Conservation (phyloP, 208 protist species). For the Trypanosoma lewisi region DNA sequence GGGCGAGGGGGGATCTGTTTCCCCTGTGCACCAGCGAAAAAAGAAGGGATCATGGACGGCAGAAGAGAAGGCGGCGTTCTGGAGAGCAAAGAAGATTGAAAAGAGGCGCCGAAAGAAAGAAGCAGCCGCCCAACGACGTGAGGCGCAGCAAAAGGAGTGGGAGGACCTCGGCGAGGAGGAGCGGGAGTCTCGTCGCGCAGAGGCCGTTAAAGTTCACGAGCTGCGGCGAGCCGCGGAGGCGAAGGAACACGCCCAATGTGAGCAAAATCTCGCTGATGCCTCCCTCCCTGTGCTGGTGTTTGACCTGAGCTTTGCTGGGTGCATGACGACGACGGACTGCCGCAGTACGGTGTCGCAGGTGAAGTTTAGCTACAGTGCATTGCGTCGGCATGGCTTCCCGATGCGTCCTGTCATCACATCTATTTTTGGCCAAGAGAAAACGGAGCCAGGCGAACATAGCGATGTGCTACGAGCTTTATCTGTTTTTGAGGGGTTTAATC, state of each 20-base stretch:
- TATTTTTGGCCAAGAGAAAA: constrained; percentile 38
- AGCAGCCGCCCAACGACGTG: constrained; percentile 30
- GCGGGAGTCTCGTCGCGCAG: constrained; percentile 31
- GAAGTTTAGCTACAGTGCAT: constrained; percentile 80
- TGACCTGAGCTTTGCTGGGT: constrained; percentile 86
- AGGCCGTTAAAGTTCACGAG: constrained; percentile 50
- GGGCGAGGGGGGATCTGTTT: not conserved
- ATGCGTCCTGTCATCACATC: constrained; percentile 77
- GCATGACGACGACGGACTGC: constrained; percentile 74
- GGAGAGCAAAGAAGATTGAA: constrained; percentile 55
- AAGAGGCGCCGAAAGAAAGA: constrained; percentile 38
- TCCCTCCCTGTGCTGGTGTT: constrained; percentile 67
- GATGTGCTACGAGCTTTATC: constrained; percentile 33
- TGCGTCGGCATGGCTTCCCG: constrained; percentile 65
- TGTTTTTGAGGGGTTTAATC: constrained; percentile 69
- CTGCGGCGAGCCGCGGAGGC: constrained; percentile 40
- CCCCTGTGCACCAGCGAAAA: constrained; percentile 14
- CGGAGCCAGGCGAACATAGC: constrained; percentile 25
- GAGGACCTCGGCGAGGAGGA: constrained; percentile 52
- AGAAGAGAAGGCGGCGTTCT: constrained; percentile 56
- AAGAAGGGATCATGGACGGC: constrained; percentile 55
- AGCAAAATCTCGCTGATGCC: constrained; percentile 32
- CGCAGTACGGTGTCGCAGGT: constrained; percentile 84
- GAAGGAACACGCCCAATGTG: constrained; percentile 24
- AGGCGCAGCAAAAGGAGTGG: constrained; percentile 46